These are phyloP conservation scores for Melampsora medusae DNA, from an alignment of 1,284 basidiomycete genomes.

Conservation along the genomic window DNA sequence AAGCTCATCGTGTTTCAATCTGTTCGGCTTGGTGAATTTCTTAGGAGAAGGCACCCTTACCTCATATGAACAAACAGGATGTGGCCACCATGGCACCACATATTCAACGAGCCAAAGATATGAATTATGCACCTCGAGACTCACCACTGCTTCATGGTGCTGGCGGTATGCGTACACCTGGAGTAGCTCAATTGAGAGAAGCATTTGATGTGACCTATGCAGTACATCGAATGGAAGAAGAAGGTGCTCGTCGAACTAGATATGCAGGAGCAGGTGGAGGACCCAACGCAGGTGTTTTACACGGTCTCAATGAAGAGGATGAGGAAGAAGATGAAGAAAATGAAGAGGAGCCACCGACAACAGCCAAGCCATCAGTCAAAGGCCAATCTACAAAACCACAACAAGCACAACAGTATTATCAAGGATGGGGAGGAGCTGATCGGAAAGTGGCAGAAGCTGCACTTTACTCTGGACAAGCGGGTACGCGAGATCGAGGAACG, in stretches of 20 bases:
- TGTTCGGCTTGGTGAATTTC: background rate
- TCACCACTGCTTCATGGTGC: slow-evolving; percentile 82
- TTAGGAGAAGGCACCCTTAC: slow-evolving; percentile 37
- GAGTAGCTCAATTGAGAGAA: slow-evolving; percentile 82
- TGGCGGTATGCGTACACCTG: slow-evolving; percentile 83
- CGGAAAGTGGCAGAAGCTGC: slow-evolving; percentile 56
- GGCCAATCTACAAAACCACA: background rate
- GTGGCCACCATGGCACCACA: slow-evolving; percentile 38
- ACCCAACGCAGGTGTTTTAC: slow-evolving; percentile 61
- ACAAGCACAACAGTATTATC: slow-evolving; percentile 47
- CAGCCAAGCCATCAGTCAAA: background rate
- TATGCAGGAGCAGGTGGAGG: slow-evolving; percentile 66
- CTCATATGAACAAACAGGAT: slow-evolving; percentile 37
- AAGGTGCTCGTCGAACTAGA: slow-evolving; percentile 73
- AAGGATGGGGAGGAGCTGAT: slow-evolving; percentile 52
- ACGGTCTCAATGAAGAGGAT: slow-evolving; percentile 80
- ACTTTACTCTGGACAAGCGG: slow-evolving; percentile 70
- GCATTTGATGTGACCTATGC: slow-evolving; percentile 99
- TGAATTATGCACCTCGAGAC: slow-evolving; percentile 68
- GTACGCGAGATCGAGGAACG: slow-evolving; percentile 65
- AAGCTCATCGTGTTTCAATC: background rate
- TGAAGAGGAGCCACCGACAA: slow-evolving; percentile 24
- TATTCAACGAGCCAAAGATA: slow-evolving; percentile 30
- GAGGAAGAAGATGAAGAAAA: slow-evolving; percentile 66
- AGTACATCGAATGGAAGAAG: slow-evolving; percentile 98